A percentile compares a stretch with the other conserved stretches of the same genome.
Conservation (phyloP, 176 grass and related monocot genomes). For the Oryza nivara region DNA sequence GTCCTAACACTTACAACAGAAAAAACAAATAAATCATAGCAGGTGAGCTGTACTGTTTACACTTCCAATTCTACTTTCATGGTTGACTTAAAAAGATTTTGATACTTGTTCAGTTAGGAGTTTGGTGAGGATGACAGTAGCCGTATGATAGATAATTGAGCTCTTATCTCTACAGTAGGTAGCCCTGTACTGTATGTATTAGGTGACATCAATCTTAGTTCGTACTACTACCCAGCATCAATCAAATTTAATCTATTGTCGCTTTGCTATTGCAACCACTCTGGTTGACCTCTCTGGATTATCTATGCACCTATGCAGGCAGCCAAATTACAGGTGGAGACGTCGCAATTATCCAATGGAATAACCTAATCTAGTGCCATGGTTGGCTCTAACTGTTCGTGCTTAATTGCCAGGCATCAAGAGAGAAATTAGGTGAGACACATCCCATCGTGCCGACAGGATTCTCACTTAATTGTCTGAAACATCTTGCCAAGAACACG, state of each 20-base stretch:
- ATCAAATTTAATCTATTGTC: constrained; percentile 6
- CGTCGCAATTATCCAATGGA: neutral
- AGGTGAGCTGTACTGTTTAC: constrained; percentile 1
- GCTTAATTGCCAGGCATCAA: neutral
- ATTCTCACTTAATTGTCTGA: neutral
- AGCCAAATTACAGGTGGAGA: neutral
- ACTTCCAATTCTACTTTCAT: neutral
- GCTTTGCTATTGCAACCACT: constrained; percentile 18
- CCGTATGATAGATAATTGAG: neutral
- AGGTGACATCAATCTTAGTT: neutral
- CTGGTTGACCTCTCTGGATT: constrained; percentile 25
- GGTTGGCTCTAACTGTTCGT: neutral
- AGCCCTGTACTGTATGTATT: constrained; percentile 1
- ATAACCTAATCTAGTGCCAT: neutral
- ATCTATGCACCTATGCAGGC: neutral
- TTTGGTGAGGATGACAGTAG: constrained; percentile 21
- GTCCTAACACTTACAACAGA: neutral
- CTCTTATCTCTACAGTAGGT: neutral
- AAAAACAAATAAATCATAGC: neutral
- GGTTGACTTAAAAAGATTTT: neutral
- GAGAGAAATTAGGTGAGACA: neutral
- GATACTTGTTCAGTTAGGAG: neutral
- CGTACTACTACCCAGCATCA: neutral
- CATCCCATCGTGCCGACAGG: neutral
- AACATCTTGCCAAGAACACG: neutral